These are phyloP conservation scores for Nepenthes mirabilis DNA, from an alignment of 148 eudicot genomes.

Conservation along the genomic window DNA sequence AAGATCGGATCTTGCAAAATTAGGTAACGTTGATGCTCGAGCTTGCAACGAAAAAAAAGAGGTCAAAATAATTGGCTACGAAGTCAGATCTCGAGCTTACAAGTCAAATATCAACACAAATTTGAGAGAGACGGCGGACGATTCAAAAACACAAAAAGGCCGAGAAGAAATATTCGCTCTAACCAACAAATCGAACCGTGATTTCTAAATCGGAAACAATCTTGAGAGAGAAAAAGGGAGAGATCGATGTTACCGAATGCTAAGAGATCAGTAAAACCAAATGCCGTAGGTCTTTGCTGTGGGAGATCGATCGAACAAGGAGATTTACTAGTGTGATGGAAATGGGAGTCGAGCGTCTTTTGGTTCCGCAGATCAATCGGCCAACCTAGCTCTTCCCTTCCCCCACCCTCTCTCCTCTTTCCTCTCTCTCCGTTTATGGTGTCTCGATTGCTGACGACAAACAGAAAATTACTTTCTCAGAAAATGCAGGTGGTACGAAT, in stretches of 20 bases:
- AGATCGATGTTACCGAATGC: conserved; percentile 11
- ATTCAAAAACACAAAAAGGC: neutral
- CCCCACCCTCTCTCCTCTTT: neutral
- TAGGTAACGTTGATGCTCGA: neutral
- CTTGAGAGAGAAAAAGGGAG: conserved; percentile 6
- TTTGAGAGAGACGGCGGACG: neutral
- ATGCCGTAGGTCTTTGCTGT: neutral
- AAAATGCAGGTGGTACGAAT: neutral
- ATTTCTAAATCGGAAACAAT: neutral
- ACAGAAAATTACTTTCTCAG: neutral
- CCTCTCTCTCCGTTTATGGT: conserved; percentile 3
- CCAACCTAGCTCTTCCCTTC: neutral
- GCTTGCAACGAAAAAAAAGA: conserved; percentile 2
- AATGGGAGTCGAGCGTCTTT: neutral
- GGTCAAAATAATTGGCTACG: conserved; percentile 1
- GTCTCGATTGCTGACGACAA: conserved; percentile 4
- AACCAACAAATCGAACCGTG: neutral
- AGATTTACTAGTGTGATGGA: neutral
- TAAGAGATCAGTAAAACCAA: neutral
- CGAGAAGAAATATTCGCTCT: neutral
- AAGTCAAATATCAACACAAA: neutral
- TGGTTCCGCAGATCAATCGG: neutral
- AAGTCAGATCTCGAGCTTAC: conserved; percentile 20
- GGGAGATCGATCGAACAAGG: neutral
- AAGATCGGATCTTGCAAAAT: conserved; percentile 10